Percentiles rank a stretch among this genome's conserved stretches.
Conservation (phyloP, 2,329 filamentous ascomycete genomes). For the Cryphonectria carpinicola region DNA sequence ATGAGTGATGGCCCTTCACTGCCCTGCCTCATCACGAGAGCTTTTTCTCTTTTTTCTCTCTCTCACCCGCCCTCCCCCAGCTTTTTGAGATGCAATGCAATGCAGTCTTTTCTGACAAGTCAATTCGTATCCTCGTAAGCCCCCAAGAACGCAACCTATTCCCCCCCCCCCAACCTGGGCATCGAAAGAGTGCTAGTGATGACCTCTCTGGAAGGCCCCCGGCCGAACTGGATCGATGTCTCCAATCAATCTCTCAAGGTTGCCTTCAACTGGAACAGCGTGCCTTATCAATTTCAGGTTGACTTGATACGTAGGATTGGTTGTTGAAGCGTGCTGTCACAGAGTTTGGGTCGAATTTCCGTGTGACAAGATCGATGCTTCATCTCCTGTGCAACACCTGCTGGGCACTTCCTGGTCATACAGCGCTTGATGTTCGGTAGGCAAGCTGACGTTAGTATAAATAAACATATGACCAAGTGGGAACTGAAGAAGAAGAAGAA, state of each 20-base stretch:
- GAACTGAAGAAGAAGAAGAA: too few species aligned
- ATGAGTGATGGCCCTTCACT: background rate
- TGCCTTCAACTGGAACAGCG: background rate
- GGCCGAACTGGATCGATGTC: background rate
- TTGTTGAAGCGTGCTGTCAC: background rate
- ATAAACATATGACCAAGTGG: background rate
- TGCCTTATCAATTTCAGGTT: background rate
- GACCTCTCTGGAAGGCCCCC: too few species aligned
- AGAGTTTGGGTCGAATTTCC: background rate
- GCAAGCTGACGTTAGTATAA: background rate
- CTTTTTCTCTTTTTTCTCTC: background rate
- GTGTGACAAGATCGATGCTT: background rate
- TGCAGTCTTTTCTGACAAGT: background rate
- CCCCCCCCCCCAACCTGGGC: too few species aligned
- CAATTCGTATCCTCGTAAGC: background rate
- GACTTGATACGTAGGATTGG: background rate
- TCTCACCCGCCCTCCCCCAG: too few species aligned
- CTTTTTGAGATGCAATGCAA: background rate
- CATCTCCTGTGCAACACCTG: background rate
- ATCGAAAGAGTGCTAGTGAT: too few species aligned
- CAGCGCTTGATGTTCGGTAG: background rate
- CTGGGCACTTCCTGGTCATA: background rate
- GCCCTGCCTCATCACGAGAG: background rate
- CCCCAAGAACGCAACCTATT: background rate
- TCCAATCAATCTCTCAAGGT: background rate